A percentile compares a stretch with the other conserved stretches of the same genome.
These are phyloP conservation scores for Mycena pura DNA, from an alignment of 768 basidiomycete genomes.

Conservation along the genomic window DNA sequence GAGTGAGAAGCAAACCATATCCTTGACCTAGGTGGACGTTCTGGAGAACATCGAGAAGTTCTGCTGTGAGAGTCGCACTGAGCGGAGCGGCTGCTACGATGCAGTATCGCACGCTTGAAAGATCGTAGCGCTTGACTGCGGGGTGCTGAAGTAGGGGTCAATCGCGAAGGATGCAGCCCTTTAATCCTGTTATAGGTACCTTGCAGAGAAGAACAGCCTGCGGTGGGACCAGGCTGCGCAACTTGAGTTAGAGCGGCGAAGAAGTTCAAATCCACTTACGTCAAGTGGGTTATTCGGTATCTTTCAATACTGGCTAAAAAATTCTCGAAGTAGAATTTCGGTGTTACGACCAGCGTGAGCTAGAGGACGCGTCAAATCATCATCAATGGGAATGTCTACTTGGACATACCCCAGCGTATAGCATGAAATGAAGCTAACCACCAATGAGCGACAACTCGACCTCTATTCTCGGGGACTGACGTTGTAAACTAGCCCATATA, in stretches of 20 bases:
- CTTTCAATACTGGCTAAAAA: slow-evolving; percentile 48
- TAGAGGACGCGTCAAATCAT: slow-evolving; percentile 27
- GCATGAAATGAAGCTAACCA: slow-evolving; percentile 41
- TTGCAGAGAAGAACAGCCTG: slow-evolving; percentile 45
- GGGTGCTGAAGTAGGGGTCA: too few species aligned
- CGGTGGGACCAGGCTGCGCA: slow-evolving; percentile 40
- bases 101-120: slow-evolving; percentile 41
- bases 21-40: slow-evolving; percentile 51
- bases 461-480: slow-evolving; percentile 5
- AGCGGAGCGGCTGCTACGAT: slow-evolving; percentile 51
- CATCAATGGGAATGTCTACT: neutral
- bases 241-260: neutral
- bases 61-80: slow-evolving; percentile 42
- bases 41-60: slow-evolving; percentile 43
- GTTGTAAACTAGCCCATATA: slow-evolving; percentile 32
- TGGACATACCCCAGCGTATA: slow-evolving; percentile 43
- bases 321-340: slow-evolving; percentile 52
- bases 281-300: slow-evolving; percentile 46
- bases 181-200: slow-evolving; percentile 15
- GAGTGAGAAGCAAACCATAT: slow-evolving; percentile 35
- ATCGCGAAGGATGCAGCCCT: too few species aligned
- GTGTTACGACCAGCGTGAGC: slow-evolving; percentile 49
- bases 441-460: neutral
- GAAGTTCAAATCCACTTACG: slow-evolving; percentile 19
- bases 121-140: slow-evolving; percentile 42